Percentiles rank a stretch among this genome's conserved stretches.
Evolutionary conservation across 2,329 filamentous ascomycete species (phyloP).

Genomic region (Fusarium brachygibbosum): DNA sequence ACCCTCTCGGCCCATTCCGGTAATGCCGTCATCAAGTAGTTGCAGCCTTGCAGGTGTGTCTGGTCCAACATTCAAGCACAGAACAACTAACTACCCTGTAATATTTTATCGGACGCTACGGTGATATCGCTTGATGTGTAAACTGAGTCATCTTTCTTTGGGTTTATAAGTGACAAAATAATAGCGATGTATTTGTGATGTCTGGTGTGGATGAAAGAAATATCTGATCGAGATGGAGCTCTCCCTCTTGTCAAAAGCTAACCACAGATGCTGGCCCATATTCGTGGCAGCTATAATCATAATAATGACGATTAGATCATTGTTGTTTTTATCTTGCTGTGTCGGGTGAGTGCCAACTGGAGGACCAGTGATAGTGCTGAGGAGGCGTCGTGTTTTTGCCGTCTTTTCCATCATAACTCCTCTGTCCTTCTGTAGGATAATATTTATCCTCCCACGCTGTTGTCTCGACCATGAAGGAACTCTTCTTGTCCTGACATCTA

Average conservation of each 20-base stretch:
- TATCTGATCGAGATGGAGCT: neutral
- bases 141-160: neutral
- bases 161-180: too few relatives aligned
- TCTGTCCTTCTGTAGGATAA: constrained; percentile 20
- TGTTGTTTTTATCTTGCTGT: constrained; percentile 35
- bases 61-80: neutral
- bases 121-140: neutral
- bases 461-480: constrained; percentile 72
- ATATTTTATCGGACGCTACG: neutral
- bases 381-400: constrained; percentile 34
- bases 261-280: neutral
- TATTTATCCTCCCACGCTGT: constrained; percentile 70
- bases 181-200: too few relatives aligned
- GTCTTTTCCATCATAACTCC: constrained; percentile 33
- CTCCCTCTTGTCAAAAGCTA: neutral
- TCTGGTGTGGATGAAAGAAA: neutral
- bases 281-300: neutral
- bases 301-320: neutral
- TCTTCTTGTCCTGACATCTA: constrained; percentile 71
- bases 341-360: constrained; percentile 54
- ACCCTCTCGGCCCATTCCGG: constrained; percentile 9
- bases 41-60: constrained; percentile 1
- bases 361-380: constrained; percentile 53
- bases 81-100: neutral
- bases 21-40: constrained; percentile 31